Conservation (phyloP, 2,329 filamentous ascomycete species). For the Aspergillus spinulosporus region DNA sequence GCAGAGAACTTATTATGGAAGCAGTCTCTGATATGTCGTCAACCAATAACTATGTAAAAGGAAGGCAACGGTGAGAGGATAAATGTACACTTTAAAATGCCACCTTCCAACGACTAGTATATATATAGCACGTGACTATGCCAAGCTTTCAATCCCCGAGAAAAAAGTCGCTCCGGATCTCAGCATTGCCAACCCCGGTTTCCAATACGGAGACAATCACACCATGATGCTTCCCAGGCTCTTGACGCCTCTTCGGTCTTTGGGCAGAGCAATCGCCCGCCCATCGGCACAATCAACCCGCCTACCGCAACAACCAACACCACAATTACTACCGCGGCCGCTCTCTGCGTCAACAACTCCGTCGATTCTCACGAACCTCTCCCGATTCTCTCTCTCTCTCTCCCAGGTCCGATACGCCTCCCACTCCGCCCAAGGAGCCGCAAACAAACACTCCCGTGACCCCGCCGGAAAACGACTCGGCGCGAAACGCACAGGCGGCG, state of each 20-base stretch:
- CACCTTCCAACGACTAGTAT: conserved; percentile 23
- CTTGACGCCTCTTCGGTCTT: conserved; percentile 38
- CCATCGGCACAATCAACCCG: conserved; percentile 27
- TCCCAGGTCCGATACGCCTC: conserved; percentile 60
- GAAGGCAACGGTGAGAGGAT: not conserved
- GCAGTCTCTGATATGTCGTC: too few species aligned
- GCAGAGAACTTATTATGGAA: not conserved
- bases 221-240: conserved; percentile 45
- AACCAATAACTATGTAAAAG: too few species aligned
- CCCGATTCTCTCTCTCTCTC: conserved; percentile 41
- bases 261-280: conserved; percentile 39
- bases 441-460: conserved; percentile 67
- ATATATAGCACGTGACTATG: conserved; percentile 27
- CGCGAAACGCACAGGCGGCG: conserved; percentile 88
- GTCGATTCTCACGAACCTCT: conserved; percentile 25
- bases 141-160: conserved; percentile 26
- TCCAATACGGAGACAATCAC: conserved; percentile 14
- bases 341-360: conserved; percentile 23
- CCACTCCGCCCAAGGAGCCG: conserved; percentile 65
- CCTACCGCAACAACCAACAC: conserved; percentile 25
- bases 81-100: conserved; percentile 26
- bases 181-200: not conserved
- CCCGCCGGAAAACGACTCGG: conserved; percentile 83
- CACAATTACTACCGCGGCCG: conserved; percentile 28
- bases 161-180: conserved; percentile 30